Evolutionary conservation across 176 grass and related monocot genomes (phyloP).

Genomic region (Bromus sterilis): DNA sequence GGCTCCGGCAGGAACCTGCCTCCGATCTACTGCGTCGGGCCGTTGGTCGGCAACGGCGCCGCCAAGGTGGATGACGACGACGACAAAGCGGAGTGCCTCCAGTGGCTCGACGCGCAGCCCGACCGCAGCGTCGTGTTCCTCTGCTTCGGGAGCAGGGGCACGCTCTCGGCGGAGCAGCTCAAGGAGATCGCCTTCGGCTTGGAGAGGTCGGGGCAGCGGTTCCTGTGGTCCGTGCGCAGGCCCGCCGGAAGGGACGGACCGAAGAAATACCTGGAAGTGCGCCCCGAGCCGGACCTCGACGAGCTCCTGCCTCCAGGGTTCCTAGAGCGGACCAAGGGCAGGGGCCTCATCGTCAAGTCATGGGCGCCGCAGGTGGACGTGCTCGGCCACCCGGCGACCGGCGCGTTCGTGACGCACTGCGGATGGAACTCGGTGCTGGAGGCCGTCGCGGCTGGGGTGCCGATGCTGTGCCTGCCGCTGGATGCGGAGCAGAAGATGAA

Average conservation of each 20-base stretch:
- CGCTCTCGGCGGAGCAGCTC: not conserved
- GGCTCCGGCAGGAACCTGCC: not conserved
- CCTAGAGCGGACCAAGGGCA: not conserved
- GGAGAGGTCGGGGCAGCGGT: not conserved
- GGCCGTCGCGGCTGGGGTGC: constrained; percentile 6
- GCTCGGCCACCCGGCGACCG: not conserved
- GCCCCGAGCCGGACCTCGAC: not conserved
- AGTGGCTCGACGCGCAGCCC: constrained; percentile 27
- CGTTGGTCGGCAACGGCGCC: not conserved
- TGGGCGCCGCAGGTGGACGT: constrained; percentile 28
- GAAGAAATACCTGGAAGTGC: too few relatives aligned
- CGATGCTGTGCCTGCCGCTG: constrained; percentile 25
- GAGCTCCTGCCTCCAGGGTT: constrained; percentile 10
- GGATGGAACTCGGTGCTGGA: constrained; percentile 37
- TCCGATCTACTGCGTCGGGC: not conserved
- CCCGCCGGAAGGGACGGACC: not conserved
- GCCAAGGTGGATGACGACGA: not conserved
- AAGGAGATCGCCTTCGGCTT: not conserved
- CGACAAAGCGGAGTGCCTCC: not conserved
- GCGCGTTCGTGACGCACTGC: constrained; percentile 33
- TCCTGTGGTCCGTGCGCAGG: not conserved
- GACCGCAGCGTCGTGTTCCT: constrained; percentile 39
- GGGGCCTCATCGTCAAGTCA: not conserved
- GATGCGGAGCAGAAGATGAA: constrained; percentile 27
- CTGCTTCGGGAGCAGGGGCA: constrained; percentile 33